Conservation (phyloP, 2,329 filamentous ascomycete genomes). For the Raffaelea arxii region DNA sequence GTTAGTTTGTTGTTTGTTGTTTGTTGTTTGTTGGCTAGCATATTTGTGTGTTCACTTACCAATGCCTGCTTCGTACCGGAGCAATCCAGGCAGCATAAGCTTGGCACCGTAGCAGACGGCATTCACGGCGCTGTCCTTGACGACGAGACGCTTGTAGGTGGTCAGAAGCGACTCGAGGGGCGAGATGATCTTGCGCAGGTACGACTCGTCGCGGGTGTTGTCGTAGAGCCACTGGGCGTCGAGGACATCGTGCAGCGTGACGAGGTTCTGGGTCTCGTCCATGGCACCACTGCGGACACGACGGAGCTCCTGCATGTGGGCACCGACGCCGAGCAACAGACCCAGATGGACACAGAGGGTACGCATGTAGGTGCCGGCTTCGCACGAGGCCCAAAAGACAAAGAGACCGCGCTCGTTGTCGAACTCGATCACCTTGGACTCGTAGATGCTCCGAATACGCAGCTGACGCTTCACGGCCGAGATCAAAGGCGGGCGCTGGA, state of each 20-base stretch:
- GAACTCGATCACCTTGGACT: conserved; percentile 94
- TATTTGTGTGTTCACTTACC: conserved; percentile 51
- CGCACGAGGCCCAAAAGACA: conserved; percentile 99
- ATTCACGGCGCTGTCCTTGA: conserved; percentile 95
- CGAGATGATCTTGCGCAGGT: conserved; percentile 81
- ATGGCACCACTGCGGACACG: conserved; percentile 91
- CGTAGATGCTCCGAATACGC: conserved; percentile 94
- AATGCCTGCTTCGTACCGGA: conserved; percentile 55
- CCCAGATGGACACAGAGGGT: conserved; percentile 94
- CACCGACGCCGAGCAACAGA: conserved; percentile 32
- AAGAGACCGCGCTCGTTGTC: conserved; percentile 96
- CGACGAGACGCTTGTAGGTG: conserved; percentile 91
- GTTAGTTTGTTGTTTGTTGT: too few species aligned
- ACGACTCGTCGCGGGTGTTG: conserved; percentile 90
- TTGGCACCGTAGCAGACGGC: conserved; percentile 98
- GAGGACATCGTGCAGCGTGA: conserved; percentile 89
- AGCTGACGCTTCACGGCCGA: conserved; percentile 98
- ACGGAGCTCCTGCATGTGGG: conserved; percentile 96
- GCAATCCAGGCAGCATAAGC: conserved; percentile 93
- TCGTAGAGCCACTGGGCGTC: conserved; percentile 95
- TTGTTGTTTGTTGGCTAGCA: too few species aligned
- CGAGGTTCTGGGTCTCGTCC: conserved; percentile 80
- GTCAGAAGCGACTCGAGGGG: conserved; percentile 88
- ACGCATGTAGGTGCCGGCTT: conserved; percentile 97
- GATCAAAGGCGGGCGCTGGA: conserved; percentile 94